These are phyloP conservation scores for Trametes polyzona DNA, from an alignment of 1,284 basidiomycete genomes.

Conservation along the genomic window DNA sequence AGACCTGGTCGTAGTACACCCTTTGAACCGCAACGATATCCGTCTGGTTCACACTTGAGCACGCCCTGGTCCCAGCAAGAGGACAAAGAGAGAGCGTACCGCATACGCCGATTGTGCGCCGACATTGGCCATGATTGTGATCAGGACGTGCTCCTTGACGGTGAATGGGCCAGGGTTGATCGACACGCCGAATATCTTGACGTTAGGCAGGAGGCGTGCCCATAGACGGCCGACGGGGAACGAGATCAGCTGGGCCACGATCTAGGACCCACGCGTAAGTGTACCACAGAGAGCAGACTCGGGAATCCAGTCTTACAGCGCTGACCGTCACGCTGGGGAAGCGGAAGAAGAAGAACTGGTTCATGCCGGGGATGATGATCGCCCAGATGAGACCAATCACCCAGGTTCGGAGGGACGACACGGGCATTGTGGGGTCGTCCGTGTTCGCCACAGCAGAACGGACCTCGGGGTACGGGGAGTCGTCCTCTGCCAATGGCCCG, in stretches of 20 bases:
- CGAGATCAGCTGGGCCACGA: conserved; percentile 65
- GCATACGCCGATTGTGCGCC: conserved; percentile 65
- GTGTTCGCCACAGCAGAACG: conserved; percentile 68
- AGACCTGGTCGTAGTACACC: conserved; percentile 54
- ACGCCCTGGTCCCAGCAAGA: background rate
- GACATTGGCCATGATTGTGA: conserved; percentile 82
- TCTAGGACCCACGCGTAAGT: conserved; percentile 34
- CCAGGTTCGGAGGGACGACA: conserved; percentile 62
- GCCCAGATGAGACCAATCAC: conserved; percentile 54
- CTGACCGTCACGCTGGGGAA: conserved; percentile 38
- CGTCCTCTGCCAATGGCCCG: conserved; percentile 40
- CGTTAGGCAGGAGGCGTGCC: conserved; percentile 58
- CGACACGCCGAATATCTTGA: conserved; percentile 41
- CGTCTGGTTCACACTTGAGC: conserved; percentile 36
- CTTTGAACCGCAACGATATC: conserved; percentile 69
- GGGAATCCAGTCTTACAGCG: conserved; percentile 26
- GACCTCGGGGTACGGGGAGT: conserved; percentile 66
- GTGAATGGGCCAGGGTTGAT: conserved; percentile 76
- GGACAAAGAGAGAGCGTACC: conserved; percentile 26
- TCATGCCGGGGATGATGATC: conserved; percentile 47
- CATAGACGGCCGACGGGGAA: conserved; percentile 68
- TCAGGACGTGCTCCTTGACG: conserved; percentile 72
- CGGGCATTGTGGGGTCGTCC: conserved; percentile 65
- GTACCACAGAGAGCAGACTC: background rate
- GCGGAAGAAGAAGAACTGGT: conserved; percentile 51